phyloP scores from a whole-genome alignment of 805 yeast genomes.

The Torulaspora microellipsoides region DNA sequence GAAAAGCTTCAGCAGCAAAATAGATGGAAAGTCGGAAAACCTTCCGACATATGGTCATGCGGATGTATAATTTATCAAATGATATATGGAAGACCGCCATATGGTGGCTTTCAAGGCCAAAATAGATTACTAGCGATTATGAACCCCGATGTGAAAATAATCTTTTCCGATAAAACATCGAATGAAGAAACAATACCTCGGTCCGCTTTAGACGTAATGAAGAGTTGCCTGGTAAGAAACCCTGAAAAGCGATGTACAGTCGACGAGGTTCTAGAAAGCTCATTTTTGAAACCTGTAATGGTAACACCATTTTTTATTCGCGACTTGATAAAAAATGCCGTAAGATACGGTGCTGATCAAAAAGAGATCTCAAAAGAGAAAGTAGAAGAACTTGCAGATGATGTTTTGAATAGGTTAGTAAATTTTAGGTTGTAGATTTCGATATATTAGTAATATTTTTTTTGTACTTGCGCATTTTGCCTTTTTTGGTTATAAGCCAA shows the following conservation, averaged over 20 bases:
- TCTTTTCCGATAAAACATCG: constrained; percentile 57
- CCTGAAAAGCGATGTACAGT: constrained; percentile 65
- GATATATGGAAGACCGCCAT: constrained; percentile 92
- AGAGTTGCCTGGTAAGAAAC: constrained; percentile 65
- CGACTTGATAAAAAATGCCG: constrained; percentile 72
- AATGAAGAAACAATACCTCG: constrained; percentile 63
- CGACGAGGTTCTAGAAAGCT: constrained; percentile 52
- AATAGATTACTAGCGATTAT: constrained; percentile 79
- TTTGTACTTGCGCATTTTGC: too few species aligned
- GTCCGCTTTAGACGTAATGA: constrained; percentile 65
- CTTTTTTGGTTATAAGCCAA: too few species aligned
- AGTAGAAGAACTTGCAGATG: constrained; percentile 46
- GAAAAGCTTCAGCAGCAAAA: constrained; percentile 21
- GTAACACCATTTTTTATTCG: constrained; percentile 62
- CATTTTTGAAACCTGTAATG: constrained; percentile 70
- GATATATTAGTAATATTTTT: too few species aligned
- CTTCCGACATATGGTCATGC: constrained; percentile 97
- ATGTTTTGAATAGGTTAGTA: constrained; percentile 50
- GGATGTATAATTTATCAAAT: constrained; percentile 95
- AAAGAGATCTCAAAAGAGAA: constrained; percentile 40
- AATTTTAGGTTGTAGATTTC: constrained; percentile 25
- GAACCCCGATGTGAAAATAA: constrained; percentile 71
- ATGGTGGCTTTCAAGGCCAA: constrained; percentile 70
- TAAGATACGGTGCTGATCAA: constrained; percentile 60
- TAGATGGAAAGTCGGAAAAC: constrained; percentile 78